These are phyloP conservation scores for Pinus taeda DNA, from an alignment of 75 land plant species.

Conservation along the genomic window DNA sequence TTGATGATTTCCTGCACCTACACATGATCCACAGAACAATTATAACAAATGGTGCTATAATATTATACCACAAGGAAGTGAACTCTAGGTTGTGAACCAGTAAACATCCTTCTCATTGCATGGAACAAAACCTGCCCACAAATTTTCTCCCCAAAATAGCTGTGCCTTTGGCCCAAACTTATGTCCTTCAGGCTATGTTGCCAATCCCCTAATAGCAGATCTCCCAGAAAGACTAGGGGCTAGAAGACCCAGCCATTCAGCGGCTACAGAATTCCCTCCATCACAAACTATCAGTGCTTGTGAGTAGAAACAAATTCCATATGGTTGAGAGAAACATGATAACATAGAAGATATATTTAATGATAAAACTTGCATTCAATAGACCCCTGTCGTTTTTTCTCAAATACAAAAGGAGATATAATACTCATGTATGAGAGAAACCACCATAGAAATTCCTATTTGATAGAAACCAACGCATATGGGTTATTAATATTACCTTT, in stretches of 20 bases:
- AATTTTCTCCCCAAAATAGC: too few relatives aligned
- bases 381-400: background rate
- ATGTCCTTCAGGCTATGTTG: slow-evolving; percentile 35
- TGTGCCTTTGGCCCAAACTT: slow-evolving; percentile 13
- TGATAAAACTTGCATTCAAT: background rate
- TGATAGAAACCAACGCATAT: background rate
- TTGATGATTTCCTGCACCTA: too few relatives aligned
- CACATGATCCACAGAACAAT: too few relatives aligned
- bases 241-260: too few relatives aligned
- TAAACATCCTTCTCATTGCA: too few relatives aligned
- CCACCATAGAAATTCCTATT: background rate
- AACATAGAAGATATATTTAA: background rate
- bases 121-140: too few relatives aligned
- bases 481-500: background rate
- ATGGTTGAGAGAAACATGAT: background rate
- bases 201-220: slow-evolving; percentile 31
- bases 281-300: too few relatives aligned
- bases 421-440: background rate
- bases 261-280: too few relatives aligned
- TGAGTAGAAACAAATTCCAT: too few relatives aligned
- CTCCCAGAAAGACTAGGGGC: slow-evolving; percentile 24
- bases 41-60: too few relatives aligned
- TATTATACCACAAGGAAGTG: too few relatives aligned
- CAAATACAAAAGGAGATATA: background rate
- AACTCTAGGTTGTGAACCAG: too few relatives aligned